These are phyloP conservation scores for Dactylellina drechsleri DNA, from an alignment of 2,329 filamentous ascomycete genomes.

Conservation along the genomic window DNA sequence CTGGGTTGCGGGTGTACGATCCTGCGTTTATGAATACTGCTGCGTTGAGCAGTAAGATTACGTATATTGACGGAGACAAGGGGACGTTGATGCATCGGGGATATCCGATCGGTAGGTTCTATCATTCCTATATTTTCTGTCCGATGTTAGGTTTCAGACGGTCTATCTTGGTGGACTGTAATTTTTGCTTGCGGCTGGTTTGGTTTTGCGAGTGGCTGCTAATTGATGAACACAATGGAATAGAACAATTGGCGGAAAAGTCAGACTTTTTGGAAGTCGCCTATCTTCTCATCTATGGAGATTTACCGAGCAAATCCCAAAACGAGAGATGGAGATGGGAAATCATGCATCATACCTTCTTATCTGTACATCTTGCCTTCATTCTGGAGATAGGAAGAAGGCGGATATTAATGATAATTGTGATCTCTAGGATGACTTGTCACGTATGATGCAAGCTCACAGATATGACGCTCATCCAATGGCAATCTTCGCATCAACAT, in stretches of 20 bases:
- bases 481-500: constrained; percentile 67
- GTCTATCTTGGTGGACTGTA: too few species aligned
- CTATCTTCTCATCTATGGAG: constrained; percentile 67
- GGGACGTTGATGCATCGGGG: constrained; percentile 67
- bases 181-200: too few species aligned
- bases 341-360: constrained; percentile 67
- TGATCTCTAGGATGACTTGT: constrained; percentile 36
- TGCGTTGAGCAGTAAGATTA: constrained; percentile 66
- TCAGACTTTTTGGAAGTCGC: constrained; percentile 67
- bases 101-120: constrained; percentile 63
- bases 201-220: too few species aligned
- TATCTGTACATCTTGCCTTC: constrained; percentile 45
- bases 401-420: neutral
- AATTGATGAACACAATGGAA: neutral
- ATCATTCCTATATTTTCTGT: neutral
- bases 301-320: constrained; percentile 64
- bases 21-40: constrained; percentile 69
- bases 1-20: constrained; percentile 66
- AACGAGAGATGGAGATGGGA: constrained; percentile 64
- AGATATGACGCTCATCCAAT: constrained; percentile 66
- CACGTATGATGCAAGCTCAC: constrained; percentile 51
- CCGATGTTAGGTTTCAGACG: too few species aligned
- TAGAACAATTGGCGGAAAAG: constrained; percentile 65
- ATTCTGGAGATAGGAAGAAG: neutral
- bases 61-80: constrained; percentile 67